phyloP scores from a whole-genome alignment of 1,284 basidiomycete genomes.

The Sporisorium scitamineum region DNA sequence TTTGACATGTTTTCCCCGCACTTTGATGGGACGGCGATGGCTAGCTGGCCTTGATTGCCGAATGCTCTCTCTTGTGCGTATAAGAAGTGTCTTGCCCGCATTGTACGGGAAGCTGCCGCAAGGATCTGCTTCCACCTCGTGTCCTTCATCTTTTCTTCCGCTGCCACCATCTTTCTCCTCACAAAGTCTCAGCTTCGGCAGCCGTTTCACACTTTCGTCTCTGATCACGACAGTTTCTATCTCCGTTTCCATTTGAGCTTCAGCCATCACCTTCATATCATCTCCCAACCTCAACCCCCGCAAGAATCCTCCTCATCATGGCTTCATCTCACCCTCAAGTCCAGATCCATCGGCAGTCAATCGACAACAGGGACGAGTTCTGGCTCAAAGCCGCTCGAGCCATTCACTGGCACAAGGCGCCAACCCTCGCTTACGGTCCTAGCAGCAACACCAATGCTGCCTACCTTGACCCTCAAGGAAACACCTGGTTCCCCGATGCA shows the following conservation, averaged over 20 bases:
- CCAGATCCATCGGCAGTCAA: slow-evolving; percentile 52
- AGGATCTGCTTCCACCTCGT: no score
- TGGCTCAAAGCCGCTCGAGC: slow-evolving; percentile 54
- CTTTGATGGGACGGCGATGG: slow-evolving; percentile 5
- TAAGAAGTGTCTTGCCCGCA: background rate
- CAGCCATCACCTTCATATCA: background rate
- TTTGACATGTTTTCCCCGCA: slow-evolving; percentile 23
- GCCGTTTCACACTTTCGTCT: background rate
- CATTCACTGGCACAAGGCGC: slow-evolving; percentile 60
- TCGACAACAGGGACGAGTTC: slow-evolving; percentile 48
- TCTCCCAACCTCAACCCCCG: background rate
- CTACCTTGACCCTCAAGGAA: slow-evolving; percentile 38
- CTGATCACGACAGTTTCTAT: no score
- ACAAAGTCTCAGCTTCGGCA: no score
- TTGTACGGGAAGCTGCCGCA: slow-evolving; percentile 7
- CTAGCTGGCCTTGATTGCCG: background rate
- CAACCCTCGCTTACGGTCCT: slow-evolving; percentile 47
- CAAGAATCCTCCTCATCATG: background rate
- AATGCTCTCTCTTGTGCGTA: background rate
- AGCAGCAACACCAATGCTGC: slow-evolving; percentile 21
- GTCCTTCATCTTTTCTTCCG: no score
- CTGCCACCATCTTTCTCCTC: no score
- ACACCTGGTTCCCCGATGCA: slow-evolving; percentile 56
- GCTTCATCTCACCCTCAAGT: slow-evolving; percentile 45
- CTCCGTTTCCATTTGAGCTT: no score